phyloP scores from a whole-genome alignment of 1,284 basidiomycete genomes.

The Athelia sp. region DNA sequence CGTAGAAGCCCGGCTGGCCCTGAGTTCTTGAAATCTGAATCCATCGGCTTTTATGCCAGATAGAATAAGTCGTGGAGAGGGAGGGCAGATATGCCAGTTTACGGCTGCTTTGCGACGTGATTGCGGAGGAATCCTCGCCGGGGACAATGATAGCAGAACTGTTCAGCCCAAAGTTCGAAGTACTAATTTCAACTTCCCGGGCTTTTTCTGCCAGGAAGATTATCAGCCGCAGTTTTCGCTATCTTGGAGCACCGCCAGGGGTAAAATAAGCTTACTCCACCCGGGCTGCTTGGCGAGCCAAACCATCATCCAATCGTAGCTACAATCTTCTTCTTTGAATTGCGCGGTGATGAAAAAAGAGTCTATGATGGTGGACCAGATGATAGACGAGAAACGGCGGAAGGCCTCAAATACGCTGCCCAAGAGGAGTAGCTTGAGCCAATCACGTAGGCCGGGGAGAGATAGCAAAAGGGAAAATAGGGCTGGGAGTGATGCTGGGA shows the following conservation, averaged over 20 bases:
- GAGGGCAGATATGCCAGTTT: constrained; percentile 46
- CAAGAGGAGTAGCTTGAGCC: constrained; percentile 56
- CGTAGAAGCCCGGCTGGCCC: constrained; percentile 27
- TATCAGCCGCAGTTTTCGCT: not conserved
- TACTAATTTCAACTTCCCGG: constrained; percentile 50
- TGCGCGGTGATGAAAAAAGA: constrained; percentile 59
- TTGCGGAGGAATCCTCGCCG: constrained; percentile 26
- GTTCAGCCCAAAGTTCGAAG: constrained; percentile 32
- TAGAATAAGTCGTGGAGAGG: constrained; percentile 32
- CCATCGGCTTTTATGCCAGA: constrained; percentile 48
- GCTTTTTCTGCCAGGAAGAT: constrained; percentile 29
- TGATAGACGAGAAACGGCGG: constrained; percentile 37
- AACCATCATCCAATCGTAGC: constrained; percentile 58
- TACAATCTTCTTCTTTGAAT: constrained; percentile 54
- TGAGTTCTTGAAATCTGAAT: constrained; percentile 36
- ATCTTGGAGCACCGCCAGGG: constrained; percentile 13
- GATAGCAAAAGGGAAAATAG: constrained; percentile 47
- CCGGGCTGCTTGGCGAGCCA: constrained; percentile 54
- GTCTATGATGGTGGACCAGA: constrained; percentile 40
- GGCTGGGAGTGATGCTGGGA: not conserved
- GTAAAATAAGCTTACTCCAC: too few species aligned
- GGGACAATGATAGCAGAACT: constrained; percentile 27
- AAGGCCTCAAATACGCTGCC: constrained; percentile 56
- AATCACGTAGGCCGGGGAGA: constrained; percentile 53
- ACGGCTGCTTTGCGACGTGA: constrained; percentile 16